Base-by-base conservation (phyloP, 805 yeast genomes). In the Ogataea polymorpha region DNA sequence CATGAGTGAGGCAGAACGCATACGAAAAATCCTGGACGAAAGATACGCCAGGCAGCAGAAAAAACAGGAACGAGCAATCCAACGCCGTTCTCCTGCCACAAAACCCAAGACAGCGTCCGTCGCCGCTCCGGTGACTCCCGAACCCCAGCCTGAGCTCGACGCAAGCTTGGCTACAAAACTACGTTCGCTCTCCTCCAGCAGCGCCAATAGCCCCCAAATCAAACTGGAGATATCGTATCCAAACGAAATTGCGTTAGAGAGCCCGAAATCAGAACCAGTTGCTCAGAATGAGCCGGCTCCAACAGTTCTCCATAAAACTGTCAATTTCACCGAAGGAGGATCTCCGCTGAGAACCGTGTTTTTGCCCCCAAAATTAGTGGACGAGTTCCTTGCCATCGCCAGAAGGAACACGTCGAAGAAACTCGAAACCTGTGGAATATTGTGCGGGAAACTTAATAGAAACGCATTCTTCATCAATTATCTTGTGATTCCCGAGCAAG, bases 401-500 rank as follows among this genome's bases (percentile, higher is more conserved):
- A 49, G 57, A 13, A 46, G 60, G 3, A 81, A 80, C 51, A 80
- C 87, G 1, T 17, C 34, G 2, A 59, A 59, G 12, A 72, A 72
- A 28, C 60, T 81, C 12, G 87, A 80, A 52, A 80, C 86, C 0
- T 80, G 86, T 54, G 87, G 86, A 10, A 76, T 80, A 15, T 65
- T 80, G 23, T 77, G 85, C 55, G 87, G 86, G 0, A 75, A 69
- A 49, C 62, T 80, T n/a, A 70, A 69, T 32, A 62, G 79, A 29
- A 77, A 78, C 58, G 84, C 85, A 3, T 79, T 79, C 54, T 77
- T 79, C 57, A 68, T 80, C 41, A 81, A 83, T 1, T 74, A 79
- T 45, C 62, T 80, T 13, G 68, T 80, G 10, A 74, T 80, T 10
- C 87, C 87, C 1, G 74, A 74, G 40, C 87, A 80, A 55, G 77